Evolutionary conservation across 371 early-diverging fungal species (phyloP).

Genomic region (Mortierella sp.): DNA sequence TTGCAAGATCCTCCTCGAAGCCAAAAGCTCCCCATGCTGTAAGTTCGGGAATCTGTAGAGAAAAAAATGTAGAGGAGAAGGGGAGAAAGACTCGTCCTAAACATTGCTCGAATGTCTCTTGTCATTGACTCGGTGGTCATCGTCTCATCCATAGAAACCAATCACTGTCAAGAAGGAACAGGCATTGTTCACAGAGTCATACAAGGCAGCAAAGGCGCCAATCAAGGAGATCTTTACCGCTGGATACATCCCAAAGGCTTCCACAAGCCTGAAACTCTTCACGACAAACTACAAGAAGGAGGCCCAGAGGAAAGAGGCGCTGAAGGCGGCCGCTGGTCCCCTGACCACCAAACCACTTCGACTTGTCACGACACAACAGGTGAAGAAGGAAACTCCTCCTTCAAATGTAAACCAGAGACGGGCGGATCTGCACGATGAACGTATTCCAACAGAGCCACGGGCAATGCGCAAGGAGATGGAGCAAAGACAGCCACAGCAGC

Average conservation of each 20-base stretch:
- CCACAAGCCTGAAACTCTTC: slow-evolving; percentile 28
- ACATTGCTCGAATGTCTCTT: no score
- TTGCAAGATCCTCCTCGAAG: slow-evolving; percentile 6
- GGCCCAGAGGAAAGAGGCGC: neutral
- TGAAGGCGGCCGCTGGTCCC: neutral
- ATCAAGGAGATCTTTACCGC: slow-evolving; percentile 49
- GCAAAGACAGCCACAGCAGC: no score
- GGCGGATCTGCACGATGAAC: slow-evolving; percentile 7
- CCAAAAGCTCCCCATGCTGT: slow-evolving; percentile 31
- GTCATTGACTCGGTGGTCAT: neutral
- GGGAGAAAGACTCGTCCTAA: neutral
- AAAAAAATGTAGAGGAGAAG: neutral
- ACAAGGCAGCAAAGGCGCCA: slow-evolving; percentile 39
- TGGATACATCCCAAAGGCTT: slow-evolving; percentile 45
- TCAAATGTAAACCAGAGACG: neutral
- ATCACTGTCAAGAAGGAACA: slow-evolving; percentile 42
- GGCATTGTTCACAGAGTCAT: slow-evolving; percentile 40
- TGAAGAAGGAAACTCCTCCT: slow-evolving; percentile 19
- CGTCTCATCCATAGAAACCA: slow-evolving; percentile 26
- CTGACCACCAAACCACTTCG: slow-evolving; percentile 26
- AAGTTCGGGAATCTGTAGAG: slow-evolving; percentile 5
- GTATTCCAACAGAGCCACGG: slow-evolving; percentile 9
- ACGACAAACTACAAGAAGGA: slow-evolving; percentile 36
- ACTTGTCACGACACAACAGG: slow-evolving; percentile 35
- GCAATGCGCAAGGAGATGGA: no score